These are phyloP conservation scores for Beta macrorhiza DNA, from an alignment of 179 eudicot species.

Conservation along the genomic window DNA sequence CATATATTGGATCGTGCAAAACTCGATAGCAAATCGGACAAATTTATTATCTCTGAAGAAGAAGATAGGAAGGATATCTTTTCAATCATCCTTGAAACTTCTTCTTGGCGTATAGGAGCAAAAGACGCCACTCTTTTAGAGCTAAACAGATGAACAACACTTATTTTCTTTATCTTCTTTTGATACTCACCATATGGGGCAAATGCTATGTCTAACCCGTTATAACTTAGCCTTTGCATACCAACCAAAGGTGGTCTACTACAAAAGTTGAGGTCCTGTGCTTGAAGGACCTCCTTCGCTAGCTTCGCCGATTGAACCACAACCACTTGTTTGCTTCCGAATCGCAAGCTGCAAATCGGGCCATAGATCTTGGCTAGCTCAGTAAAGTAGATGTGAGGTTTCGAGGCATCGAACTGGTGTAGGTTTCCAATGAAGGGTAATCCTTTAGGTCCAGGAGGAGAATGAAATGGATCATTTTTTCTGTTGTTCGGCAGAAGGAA, in stretches of 20 bases:
- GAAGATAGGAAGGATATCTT: slow-evolving; percentile 15
- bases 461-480: not conserved
- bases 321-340: slow-evolving; percentile 19
- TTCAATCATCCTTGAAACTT: slow-evolving; percentile 20
- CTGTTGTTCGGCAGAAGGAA: not conserved
- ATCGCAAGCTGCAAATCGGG: slow-evolving; percentile 21
- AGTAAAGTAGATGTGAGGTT: slow-evolving; percentile 22
- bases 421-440: slow-evolving; percentile 35
- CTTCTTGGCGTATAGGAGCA: slow-evolving; percentile 24
- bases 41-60: slow-evolving; percentile 14
- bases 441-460: slow-evolving; percentile 35
- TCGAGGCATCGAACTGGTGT: slow-evolving; percentile 19
- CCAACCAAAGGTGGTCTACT: slow-evolving; percentile 25
- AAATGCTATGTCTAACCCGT: slow-evolving; percentile 27
- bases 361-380: slow-evolving; percentile 32
- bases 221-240: slow-evolving; percentile 22
- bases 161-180: slow-evolving; percentile 26
- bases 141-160: slow-evolving; percentile 29
- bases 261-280: slow-evolving; percentile 33
- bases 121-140: slow-evolving; percentile 27
- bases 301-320: slow-evolving; percentile 30
- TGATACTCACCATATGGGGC: slow-evolving; percentile 18
- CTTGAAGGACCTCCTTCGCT: slow-evolving; percentile 30
- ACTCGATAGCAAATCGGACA: slow-evolving; percentile 22
- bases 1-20: slow-evolving; percentile 15